Conservation (phyloP, 306 rosid species). For the Castanea mollissima region DNA sequence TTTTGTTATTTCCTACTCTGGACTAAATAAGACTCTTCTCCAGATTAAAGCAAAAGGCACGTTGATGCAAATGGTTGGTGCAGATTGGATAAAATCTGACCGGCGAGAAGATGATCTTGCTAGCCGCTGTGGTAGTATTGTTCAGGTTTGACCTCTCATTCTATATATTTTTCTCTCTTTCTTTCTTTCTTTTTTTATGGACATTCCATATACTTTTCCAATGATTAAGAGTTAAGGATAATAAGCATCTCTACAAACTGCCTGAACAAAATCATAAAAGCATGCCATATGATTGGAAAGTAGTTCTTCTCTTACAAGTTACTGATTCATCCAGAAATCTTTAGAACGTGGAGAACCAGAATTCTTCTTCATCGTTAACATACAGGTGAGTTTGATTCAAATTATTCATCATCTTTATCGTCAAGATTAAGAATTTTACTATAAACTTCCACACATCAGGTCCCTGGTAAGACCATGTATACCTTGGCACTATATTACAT, state of each 20-base stretch:
- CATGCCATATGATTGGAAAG: neutral
- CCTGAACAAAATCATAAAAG: neutral
- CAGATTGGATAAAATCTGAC: slow-evolving; percentile 74
- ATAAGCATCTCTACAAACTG: neutral
- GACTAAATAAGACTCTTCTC: slow-evolving; percentile 8
- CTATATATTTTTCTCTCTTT: neutral
- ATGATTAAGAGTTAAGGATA: neutral
- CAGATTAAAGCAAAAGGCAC: slow-evolving; percentile 72
- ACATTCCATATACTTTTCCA: neutral
- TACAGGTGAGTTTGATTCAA: slow-evolving; percentile 55
- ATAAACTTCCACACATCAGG: slow-evolving; percentile 29
- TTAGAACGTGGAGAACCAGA: slow-evolving; percentile 69
- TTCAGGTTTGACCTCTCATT: slow-evolving; percentile 52
- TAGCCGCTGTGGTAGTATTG: slow-evolving; percentile 61
- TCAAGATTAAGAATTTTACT: slow-evolving; percentile 6
- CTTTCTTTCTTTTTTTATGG: no score
- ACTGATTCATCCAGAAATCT: slow-evolving; percentile 48
- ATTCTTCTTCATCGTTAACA: slow-evolving; percentile 76
- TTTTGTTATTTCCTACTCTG: neutral
- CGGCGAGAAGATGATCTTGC: slow-evolving; percentile 70
- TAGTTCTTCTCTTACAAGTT: neutral
- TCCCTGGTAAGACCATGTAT: slow-evolving; percentile 65
- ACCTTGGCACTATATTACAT: slow-evolving; percentile 73
- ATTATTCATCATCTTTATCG: neutral
- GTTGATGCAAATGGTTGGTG: slow-evolving; percentile 75